Percentiles rank a stretch among this genome's conserved stretches.
These are phyloP conservation scores for Yamagishiella unicocca DNA, from an alignment of 139 green algal species.

Conservation along the genomic window DNA sequence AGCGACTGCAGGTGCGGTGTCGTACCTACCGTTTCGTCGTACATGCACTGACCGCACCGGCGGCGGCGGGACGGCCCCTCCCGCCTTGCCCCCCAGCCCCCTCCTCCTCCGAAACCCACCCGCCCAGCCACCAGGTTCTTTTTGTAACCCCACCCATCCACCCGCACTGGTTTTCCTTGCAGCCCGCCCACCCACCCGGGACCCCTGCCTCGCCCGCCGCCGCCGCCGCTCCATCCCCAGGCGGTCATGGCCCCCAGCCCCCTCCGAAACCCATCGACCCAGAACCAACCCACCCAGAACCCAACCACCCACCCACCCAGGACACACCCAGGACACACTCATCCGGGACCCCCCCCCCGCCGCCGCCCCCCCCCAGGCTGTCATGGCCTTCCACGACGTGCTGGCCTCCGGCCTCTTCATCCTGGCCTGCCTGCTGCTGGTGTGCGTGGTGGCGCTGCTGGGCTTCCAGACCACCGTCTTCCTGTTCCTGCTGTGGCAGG, in stretches of 20 bases:
- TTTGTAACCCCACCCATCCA: too few relatives aligned
- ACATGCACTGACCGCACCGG: background rate
- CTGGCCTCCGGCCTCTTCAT: slow-evolving; percentile 24
- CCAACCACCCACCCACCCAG: too few relatives aligned
- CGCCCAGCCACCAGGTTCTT: background rate
- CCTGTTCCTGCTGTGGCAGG: slow-evolving; percentile 47
- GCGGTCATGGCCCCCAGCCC: too few relatives aligned
- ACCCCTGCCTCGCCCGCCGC: background rate
- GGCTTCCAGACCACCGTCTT: slow-evolving; percentile 38
- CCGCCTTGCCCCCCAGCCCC: background rate
- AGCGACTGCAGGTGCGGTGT: slow-evolving; percentile 45
- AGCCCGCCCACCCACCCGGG: background rate
- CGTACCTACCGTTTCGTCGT: background rate
- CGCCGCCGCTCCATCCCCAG: background rate
- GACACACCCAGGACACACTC: background rate
- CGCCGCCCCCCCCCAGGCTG: background rate
- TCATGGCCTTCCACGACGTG: slow-evolving; percentile 39
- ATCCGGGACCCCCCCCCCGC: background rate
- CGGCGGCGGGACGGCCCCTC: too few relatives aligned
- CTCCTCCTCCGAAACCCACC: background rate
- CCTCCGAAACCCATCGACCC: too few relatives aligned
- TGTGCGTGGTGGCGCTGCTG: slow-evolving; percentile 22
- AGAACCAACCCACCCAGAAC: too few relatives aligned
- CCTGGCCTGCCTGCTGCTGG: slow-evolving; percentile 1
- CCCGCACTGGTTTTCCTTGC: background rate